These are phyloP conservation scores for Stylonectria norvegica DNA, from an alignment of 2,329 filamentous ascomycete species.

Conservation along the genomic window DNA sequence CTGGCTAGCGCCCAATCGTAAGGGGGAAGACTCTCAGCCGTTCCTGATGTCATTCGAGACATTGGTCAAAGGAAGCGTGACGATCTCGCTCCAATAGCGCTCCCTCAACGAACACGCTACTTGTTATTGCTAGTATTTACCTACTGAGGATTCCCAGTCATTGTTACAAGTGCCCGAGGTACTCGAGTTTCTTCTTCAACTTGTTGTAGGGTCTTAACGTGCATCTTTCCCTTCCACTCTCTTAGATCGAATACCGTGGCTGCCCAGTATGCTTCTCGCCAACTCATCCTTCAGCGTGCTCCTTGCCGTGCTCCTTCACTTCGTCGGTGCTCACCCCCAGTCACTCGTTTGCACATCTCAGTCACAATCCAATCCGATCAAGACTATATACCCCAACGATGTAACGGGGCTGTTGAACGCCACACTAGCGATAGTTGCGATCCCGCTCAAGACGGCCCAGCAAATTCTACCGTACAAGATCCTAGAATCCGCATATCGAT, in stretches of 20 bases:
- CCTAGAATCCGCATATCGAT: conserved; percentile 45
- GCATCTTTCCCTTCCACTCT: too few species aligned
- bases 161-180: too few species aligned
- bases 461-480: conserved; percentile 50
- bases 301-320: not conserved
- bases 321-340: not conserved
- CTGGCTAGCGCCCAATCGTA: not conserved
- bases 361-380: conserved; percentile 42
- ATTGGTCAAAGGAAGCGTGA: too few species aligned
- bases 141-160: too few species aligned
- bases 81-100: too few species aligned
- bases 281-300: not conserved
- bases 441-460: conserved; percentile 44
- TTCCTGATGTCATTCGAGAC: not conserved
- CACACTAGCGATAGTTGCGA: conserved; percentile 50
- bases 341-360: not conserved
- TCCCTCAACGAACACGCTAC: not conserved
- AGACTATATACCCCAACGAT: conserved; percentile 42
- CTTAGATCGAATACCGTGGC: too few species aligned
- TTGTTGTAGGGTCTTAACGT: too few species aligned
- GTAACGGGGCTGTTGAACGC: conserved; percentile 53
- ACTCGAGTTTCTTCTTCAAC: too few species aligned
- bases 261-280: not conserved
- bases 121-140: not conserved
- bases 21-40: not conserved